Base-by-base conservation (phyloP, 2,329 filamentous ascomycete species). In the Aspergillus fijiensis region DNA sequence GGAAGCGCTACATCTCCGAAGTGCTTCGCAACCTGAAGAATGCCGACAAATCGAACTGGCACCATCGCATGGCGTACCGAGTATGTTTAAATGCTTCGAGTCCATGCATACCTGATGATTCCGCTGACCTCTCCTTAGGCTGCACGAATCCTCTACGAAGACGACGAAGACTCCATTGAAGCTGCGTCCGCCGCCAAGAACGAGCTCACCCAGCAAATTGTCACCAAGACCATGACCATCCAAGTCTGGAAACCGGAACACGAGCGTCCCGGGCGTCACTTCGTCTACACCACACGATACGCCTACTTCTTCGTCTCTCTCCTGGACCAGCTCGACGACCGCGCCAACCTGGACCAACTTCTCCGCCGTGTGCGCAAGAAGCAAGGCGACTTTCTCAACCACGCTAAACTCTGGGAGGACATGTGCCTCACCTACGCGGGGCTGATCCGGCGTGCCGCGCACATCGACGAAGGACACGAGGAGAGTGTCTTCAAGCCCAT, bases 241-340 rank as follows among this genome's bases (percentile, higher is more conserved):
- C 94, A 96, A 70, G 92, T 97, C 4, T 97, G 93, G 93, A 94
- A 93, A 67, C 95, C 93, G 42, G 93, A 96, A 65, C 87, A 90
- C 51, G 93, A 97, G 73, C 82, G 88, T 23, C 82, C 92, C 0
- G 93, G 93, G 0, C 86, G 93, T 19, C 93, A 97, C 73, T 95
- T 96, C 70, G 92, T 96, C 42, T 97, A 95, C 73, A 96, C 92
- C 0, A 87, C 91, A 52, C 88, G 90, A 63, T 97, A 97, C 70
- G 89, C 92, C 1, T 87, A 87, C 19, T 95, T 95, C 70, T 91
- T 96, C 75, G 86, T 91, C 12, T 82, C 85, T 57, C 80, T 96
- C 7, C 81, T 96, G 6, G 85, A 89, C 48, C 85, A 91, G 54
- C 84, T 93, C 65, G 85, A 87, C 56, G 92, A 97, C 69, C 86